Conservation (phyloP, 805 yeast genomes). For the Wickerhamomyces hampshirensis region DNA sequence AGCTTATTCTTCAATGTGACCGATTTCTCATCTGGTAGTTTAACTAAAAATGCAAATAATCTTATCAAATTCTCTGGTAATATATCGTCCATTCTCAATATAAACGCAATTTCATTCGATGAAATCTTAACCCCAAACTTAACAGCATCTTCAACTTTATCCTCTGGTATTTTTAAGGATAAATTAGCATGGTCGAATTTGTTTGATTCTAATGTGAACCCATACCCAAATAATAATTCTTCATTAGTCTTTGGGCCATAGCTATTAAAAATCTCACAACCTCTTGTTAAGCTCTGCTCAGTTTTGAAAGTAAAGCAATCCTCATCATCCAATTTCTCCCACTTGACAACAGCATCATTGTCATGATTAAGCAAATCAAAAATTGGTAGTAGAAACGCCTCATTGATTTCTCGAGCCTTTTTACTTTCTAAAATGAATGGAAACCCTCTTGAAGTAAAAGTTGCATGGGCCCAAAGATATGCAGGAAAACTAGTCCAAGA, state of each 20-base stretch:
- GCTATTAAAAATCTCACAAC: conserved; percentile 64
- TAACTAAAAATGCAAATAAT: conserved; percentile 53
- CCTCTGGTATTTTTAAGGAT: conserved; percentile 46
- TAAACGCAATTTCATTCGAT: conserved; percentile 36
- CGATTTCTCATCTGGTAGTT: conserved; percentile 41
- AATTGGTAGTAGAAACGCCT: conserved; percentile 72
- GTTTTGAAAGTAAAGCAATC: conserved; percentile 38
- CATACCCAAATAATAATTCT: conserved; percentile 76
- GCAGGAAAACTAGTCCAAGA: conserved; percentile 64
- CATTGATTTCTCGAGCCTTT: conserved; percentile 34
- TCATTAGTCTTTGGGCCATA: conserved; percentile 89
- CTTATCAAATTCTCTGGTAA: conserved; percentile 42
- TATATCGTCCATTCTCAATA: conserved; percentile 28
- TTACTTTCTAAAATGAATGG: conserved; percentile 54
- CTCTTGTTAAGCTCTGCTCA: conserved; percentile 26
- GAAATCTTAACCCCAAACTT: conserved; percentile 36
- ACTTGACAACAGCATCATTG: conserved; percentile 52
- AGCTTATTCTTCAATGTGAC: conserved; percentile 50
- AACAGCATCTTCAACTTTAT: conserved; percentile 27
- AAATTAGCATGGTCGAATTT: conserved; percentile 55
- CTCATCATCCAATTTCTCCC: conserved; percentile 38
- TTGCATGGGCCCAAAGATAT: conserved; percentile 71
- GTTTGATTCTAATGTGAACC: conserved; percentile 61
- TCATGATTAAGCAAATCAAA: conserved; percentile 75
- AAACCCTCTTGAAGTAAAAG: conserved; percentile 74